phyloP scores from a whole-genome alignment of 805 yeast species.

The Ascoidea asiatica region DNA sequence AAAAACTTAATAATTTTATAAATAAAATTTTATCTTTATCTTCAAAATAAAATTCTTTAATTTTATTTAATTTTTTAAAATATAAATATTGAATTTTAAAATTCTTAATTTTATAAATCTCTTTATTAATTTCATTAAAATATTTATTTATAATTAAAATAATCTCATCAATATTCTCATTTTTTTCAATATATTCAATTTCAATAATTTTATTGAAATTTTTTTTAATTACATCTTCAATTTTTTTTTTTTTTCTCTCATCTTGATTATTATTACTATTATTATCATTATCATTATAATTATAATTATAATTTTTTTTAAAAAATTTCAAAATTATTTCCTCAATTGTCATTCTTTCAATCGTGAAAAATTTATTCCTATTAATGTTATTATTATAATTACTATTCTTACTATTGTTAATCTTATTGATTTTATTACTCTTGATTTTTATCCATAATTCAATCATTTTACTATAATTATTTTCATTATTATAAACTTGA shows the following conservation, averaged over 20 bases:
- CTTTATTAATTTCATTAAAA: conserved; percentile 1
- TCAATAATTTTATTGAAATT: neutral
- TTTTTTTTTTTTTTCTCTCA: neutral
- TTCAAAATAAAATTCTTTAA: too few relatives aligned
- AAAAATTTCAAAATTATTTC: too few relatives aligned
- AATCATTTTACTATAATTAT: conserved; percentile 36
- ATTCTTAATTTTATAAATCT: conserved; percentile 3
- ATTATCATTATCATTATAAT: too few relatives aligned
- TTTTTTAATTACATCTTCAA: conserved; percentile 1
- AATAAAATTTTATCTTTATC: too few relatives aligned
- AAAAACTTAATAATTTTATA: too few relatives aligned
- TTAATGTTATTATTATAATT: conserved; percentile 3
- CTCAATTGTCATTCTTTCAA: too few relatives aligned
- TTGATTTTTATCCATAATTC: conserved; percentile 32
- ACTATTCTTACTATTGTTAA: conserved; percentile 11
- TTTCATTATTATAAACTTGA: conserved; percentile 39
- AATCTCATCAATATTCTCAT: conserved; percentile 3
- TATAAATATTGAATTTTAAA: too few relatives aligned
- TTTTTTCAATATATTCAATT: neutral
- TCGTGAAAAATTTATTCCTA: too few relatives aligned
- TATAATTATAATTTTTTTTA: too few relatives aligned
- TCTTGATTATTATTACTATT: neutral
- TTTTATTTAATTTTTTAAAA: too few relatives aligned
- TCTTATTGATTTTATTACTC: conserved; percentile 13
- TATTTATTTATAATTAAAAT: conserved; percentile 2